Base-by-base conservation (phyloP, 257 asterid genomes). In the Lavandula angustifolia region DNA sequence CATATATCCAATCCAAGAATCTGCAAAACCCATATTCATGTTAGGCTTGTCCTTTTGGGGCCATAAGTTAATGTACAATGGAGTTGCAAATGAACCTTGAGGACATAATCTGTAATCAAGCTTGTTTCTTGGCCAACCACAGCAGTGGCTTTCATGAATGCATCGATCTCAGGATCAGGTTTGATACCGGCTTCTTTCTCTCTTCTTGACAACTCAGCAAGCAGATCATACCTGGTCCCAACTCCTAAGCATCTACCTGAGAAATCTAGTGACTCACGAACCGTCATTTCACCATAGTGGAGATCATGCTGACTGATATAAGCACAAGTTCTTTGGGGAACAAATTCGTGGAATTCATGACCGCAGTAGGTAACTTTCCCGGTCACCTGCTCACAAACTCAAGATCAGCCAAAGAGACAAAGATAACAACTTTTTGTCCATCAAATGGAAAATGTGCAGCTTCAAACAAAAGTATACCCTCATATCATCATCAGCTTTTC, bases 131-230 rank as follows among this genome's bases (percentile, higher is more conserved):
- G 71, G 56, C 71, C 71, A 8, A 49, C 60, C 5, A 66, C 32
- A 0, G 71, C 54, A 40, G 61, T 43, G 22, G 71, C 54, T 55
- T 66, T 66, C 71, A 66, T 66, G 48, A 66, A 54, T 4, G 53
- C 71, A 54, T 66, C 71, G 0, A 66, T 66, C 62, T 66, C 71
- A 10, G 64, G 56, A 66, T 66, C 71, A 42, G 71, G 71, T 43
- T 54, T 54, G 46, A 66, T 66, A 29, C 71, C 56, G 1, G 71
- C 71, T n/a, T 66, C 63, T 43, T 43, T 66, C 71, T 66, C 71
- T 9, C 64, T 58, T 48, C 71, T 66, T 6, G 64, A 42, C 46
- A 66, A 33, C 42, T 66, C 71, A 4, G 71, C 40, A 48, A 66
- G 31, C 16, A 54, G 51, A 42, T 66, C 64, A 12, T 66, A 66